Evolutionary conservation across 352 stramenopile genomes (phyloP), one percentile per base, ranked within the genome.

Genomic region (Phytophthora brassicae): DNA sequence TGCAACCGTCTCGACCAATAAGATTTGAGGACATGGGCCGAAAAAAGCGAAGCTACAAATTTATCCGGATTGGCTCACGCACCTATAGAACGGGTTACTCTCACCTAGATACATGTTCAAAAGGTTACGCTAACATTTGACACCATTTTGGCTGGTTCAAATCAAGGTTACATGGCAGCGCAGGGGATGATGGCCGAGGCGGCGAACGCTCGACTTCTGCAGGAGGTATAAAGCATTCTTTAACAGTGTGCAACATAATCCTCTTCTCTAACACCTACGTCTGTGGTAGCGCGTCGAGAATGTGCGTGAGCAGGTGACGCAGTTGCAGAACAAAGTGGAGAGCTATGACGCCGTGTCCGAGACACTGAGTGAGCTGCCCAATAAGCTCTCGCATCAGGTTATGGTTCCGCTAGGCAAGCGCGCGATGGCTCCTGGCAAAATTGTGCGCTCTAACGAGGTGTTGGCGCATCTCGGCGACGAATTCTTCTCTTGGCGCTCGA

Each of bases 371-470:
- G 84, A 93, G 53, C 59, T 95, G 47, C 86, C 86, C 7, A 84
- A 86, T 58, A 90, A 90, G 69, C 70, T 95, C n/a, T 70, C 69
- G 33, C 86, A 93, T 61, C 62, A 73, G 11, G 79, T 95, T 9
- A 95, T 95, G 86, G 86, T 91, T 22, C 86, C 86, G 29, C 67
- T 95, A 17, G 86, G 86, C 22, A 93, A 93, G 67, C 81, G 85
- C 28, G 83, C 84, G 1, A 93, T 94, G 79, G 81, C 89, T 44
- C 83, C 85, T 2, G 86, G 86, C 41, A 91, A 86, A 54, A 90
- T 95, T 38, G 72, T 93, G 50, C 84, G 84, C 45, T 87, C 86
- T 29, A 95, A 95, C 36, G 86, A 95, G 68, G 77, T 95, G 49
- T 66, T 94, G 12, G 79, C 83, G 29, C 84, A 94, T 56, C 56